Base-by-base conservation (phyloP, 805 yeast genomes). In the Cyberlindnera mississippiensis region DNA sequence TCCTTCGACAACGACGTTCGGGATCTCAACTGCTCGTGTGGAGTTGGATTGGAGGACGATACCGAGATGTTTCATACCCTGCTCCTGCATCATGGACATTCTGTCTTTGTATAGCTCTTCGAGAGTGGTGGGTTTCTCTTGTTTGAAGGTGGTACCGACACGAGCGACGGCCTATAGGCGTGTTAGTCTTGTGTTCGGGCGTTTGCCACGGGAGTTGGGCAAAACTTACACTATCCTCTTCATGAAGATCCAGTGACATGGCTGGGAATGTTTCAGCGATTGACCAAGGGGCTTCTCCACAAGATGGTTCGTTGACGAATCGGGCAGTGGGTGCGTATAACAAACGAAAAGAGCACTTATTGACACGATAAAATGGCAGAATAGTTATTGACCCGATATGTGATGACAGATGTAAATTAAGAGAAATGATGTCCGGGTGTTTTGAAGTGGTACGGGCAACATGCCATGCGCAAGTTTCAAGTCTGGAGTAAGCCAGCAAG, bases 1-100 rank as follows among this genome's bases (percentile, higher is more conserved):
- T 18, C 80, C 80, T 35, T 71, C 63, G 9, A 79, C 59, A 44
- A 73, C 75, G 9, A 76, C 72, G 29, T 67, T 65, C 13, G 63
- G 56, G 4, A 79, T 54, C 19, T 59, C 54, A 2, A 76, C 66
- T 0, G 82, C 79, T 33, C 66, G 50, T 2, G 64, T 55, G 4
- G 60, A 39, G 49, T 67, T 69, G 9, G 52, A 46, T 12, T 47
- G 42, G 2, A 71, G 45, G 0, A 67, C 27, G 0, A 50, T 49
- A 11, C 62, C 50, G 32, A 69, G 41, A 17, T 56, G 57, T 2
- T 41, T 28, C 9, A 54, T 39, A 19, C 59, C 60, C 39, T 66
- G 62, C 11, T 50, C 51, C 27, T 57, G 46, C 6, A 66, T 45
- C 6, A 66, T 31, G 27, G 52, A 44, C 31, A 61, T 56, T 20